Conservation (phyloP, 2,329 filamentous ascomycete genomes). For the Alternaria sp. region DNA sequence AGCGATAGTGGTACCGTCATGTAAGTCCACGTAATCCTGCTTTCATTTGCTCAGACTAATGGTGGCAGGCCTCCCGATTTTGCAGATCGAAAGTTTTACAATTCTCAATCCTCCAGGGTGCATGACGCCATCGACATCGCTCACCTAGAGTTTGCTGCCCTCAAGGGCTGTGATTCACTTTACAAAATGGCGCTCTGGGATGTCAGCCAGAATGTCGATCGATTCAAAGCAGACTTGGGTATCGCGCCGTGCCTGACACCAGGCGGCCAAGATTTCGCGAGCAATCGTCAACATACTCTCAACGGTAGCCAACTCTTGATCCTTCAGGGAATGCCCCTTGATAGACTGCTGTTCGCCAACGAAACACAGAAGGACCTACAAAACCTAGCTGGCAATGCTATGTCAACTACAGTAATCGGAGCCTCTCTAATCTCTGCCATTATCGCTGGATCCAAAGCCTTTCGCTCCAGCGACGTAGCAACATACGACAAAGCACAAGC, state of each 20-base stretch:
- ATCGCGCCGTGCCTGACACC: constrained; percentile 73
- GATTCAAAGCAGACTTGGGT: constrained; percentile 61
- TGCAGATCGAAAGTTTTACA: constrained; percentile 59
- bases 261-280: constrained; percentile 65
- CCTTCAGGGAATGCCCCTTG: constrained; percentile 72
- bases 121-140: constrained; percentile 71
- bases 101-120: constrained; percentile 63
- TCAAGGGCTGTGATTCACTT: constrained; percentile 61
- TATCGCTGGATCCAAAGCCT: constrained; percentile 44
- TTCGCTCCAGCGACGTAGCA: neutral
- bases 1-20: constrained; percentile 59
- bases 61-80: constrained; percentile 59
- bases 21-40: constrained; percentile 2
- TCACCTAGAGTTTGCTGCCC: constrained; percentile 57
- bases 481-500: neutral
- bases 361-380: constrained; percentile 66
- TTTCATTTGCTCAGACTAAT: neutral
- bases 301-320: constrained; percentile 67
- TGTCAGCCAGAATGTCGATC: constrained; percentile 75
- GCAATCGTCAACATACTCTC: constrained; percentile 65
- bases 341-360: constrained; percentile 67
- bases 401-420: constrained; percentile 76
- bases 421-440: constrained; percentile 63
- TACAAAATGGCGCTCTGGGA: constrained; percentile 65
- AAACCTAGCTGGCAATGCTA: constrained; percentile 79